These are phyloP conservation scores for Podaxis sp. DNA, from an alignment of 768 basidiomycete species.

Conservation along the genomic window DNA sequence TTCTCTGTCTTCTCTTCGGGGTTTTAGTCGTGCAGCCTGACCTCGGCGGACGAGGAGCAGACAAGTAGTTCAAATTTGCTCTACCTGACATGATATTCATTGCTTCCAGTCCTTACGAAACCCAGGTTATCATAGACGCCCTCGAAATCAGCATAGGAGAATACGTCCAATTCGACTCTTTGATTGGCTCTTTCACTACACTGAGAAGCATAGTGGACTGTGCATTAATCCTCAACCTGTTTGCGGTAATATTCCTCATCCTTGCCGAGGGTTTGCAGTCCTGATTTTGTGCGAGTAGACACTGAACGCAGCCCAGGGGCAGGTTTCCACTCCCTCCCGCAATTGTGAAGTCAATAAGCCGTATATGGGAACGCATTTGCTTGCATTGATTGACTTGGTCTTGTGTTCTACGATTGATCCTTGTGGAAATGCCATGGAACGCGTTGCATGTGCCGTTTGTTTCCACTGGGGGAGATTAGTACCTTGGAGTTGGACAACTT, in stretches of 20 bases:
- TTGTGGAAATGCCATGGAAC: not conserved
- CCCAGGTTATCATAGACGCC: not conserved
- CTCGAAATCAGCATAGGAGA: conserved; percentile 6
- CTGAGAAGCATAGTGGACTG: not conserved
- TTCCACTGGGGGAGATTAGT: conserved; percentile 53
- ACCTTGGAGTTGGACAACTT: conserved; percentile 63
- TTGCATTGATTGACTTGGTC: not conserved
- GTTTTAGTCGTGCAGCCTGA: conserved; percentile 48
- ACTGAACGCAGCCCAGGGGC: not conserved
- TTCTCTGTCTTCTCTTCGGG: conserved; percentile 51
- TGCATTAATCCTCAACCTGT: conserved; percentile 5
- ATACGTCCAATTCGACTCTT: not conserved
- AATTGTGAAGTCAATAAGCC: not conserved
- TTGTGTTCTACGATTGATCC: not conserved
- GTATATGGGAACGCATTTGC: conserved; percentile 1
- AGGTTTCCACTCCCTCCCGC: not conserved
- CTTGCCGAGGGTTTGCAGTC: not conserved
- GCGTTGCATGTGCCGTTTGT: conserved; percentile 40
- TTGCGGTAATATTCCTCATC: not conserved
- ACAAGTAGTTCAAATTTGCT: not conserved
- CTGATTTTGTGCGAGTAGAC: not conserved
- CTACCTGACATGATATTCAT: not conserved
- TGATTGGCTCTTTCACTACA: not conserved
- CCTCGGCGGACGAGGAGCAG: conserved; percentile 17
- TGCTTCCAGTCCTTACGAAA: not conserved